Base-by-base conservation (phyloP, 2,329 filamentous ascomycete genomes). In the Sarocladium strictum region DNA sequence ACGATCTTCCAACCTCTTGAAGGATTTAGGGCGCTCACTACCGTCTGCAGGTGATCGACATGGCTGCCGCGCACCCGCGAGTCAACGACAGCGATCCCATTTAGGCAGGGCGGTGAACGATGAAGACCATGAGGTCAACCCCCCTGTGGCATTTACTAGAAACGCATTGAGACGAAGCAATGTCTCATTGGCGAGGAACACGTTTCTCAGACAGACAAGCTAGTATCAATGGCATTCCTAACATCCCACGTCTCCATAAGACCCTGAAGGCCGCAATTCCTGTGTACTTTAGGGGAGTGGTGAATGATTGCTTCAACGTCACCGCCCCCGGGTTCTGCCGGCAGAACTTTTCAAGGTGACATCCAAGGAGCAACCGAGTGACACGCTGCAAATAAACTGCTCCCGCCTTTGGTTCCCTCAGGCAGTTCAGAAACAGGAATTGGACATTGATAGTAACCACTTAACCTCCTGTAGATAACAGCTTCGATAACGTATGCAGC, bases 281-380 rank as follows among this genome's bases (percentile, higher is more conserved):
- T 27, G 15, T 27, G 23, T 29, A n/a, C 10, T 7, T 9, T 17
- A 38, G 6, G 9, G 38, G 17, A 43, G 17, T 14, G 38, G 17
- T 23, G 38, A n/a, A n/a, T 21, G 19, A 9, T n/a, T n/a, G 21
- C 14, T 23, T 32, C 19, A 19, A 12, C 24, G 24, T 49, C 43
- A 51, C 47, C 47, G 47, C 47, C 17, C n/a, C 17, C 47, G 47
- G 38, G 47, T 51, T 51, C 47, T 51, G 47, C 47, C 47, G 47
- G 47, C 47, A 51, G 47, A 51, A 51, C 17, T 47, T 29, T 47
- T 47, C 43, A 29, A 35, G 29, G 47, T 51, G 33, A 29, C 47
- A 51, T 51, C 47, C 29, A 21, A 21, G n/a, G n/a, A 19, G 38
- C n/a, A 38, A n/a, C n/a, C 27, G 15, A 6, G 21, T 19, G 7